Conservation (phyloP, 495 filamentous ascomycete genomes). For the Hypoxylon intermedium region DNA sequence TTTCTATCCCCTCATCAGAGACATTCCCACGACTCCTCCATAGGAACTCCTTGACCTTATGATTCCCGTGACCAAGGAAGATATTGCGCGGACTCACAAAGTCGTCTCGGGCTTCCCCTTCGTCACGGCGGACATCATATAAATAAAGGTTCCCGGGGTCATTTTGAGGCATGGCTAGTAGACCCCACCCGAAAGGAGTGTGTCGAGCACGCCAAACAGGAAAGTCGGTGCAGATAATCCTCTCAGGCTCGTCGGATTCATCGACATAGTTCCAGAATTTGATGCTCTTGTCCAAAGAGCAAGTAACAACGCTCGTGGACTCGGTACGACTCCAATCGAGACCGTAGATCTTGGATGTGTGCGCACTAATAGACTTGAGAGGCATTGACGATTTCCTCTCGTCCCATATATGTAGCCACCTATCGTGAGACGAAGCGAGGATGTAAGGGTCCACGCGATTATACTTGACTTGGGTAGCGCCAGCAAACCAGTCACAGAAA, state of each 20-base stretch:
- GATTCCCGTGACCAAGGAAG: slow-evolving; percentile 80
- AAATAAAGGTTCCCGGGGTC: slow-evolving; percentile 84
- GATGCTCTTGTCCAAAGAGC: slow-evolving; percentile 89
- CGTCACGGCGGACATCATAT: slow-evolving; percentile 70
- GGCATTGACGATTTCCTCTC: slow-evolving; percentile 79
- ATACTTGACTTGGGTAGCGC: slow-evolving; percentile 95
- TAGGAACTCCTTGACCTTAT: slow-evolving; percentile 91
- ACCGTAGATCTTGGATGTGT: slow-evolving; percentile 95
- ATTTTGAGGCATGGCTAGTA: slow-evolving; percentile 90
- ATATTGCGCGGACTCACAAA: slow-evolving; percentile 67
- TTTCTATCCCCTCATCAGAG: slow-evolving; percentile 71
- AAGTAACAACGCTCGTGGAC: slow-evolving; percentile 76
- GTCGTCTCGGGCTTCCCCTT: slow-evolving; percentile 51
- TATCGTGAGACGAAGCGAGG: slow-evolving; percentile 89
- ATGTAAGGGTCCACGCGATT: slow-evolving; percentile 85
- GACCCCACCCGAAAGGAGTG: slow-evolving; percentile 86
- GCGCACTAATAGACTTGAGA: slow-evolving; percentile 82
- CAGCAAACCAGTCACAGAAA: slow-evolving; percentile 94
- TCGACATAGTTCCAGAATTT: slow-evolving; percentile 88
- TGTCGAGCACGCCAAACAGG: slow-evolving; percentile 94
- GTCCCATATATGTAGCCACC: slow-evolving; percentile 89
- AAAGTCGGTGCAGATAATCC: slow-evolving; percentile 79
- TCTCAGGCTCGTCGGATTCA: slow-evolving; percentile 67
- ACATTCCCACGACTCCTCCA: slow-evolving; percentile 85
- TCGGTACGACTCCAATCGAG: slow-evolving; percentile 90